Percentiles rank a stretch among this genome's conserved stretches.
Evolutionary conservation across 2,329 filamentous ascomycete species (phyloP).

Genomic region (Stemphylium lycopersici): DNA sequence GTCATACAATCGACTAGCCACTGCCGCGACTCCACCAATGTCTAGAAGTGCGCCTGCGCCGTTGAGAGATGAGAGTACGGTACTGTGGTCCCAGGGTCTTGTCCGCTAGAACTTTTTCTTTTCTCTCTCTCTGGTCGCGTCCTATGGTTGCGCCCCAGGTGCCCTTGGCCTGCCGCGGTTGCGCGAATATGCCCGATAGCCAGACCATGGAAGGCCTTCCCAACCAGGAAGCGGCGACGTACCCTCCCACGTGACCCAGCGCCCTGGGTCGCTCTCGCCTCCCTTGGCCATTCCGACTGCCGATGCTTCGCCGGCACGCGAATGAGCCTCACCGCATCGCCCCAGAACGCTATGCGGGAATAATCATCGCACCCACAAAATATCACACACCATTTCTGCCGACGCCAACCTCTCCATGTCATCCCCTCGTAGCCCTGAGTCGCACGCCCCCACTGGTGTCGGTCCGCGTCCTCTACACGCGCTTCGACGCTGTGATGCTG

Average conservation of each 20-base stretch:
- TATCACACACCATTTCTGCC: slow-evolving; percentile 8
- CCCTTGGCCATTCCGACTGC: slow-evolving; percentile 8
- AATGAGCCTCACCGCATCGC: slow-evolving; percentile 17
- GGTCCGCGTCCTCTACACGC: slow-evolving; percentile 11
- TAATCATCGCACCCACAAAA: slow-evolving; percentile 14
- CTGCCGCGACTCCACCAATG: neutral
- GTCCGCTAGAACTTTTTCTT: neutral
- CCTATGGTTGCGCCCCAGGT: neutral
- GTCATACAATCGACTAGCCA: slow-evolving; percentile 15
- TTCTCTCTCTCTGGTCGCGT: too few species aligned
- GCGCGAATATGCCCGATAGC: slow-evolving; percentile 5
- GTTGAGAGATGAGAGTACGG: slow-evolving; percentile 9
- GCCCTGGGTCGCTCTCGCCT: neutral
- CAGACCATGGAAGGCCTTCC: slow-evolving; percentile 12
- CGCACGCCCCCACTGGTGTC: slow-evolving; percentile 17
- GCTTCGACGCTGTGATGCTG: slow-evolving; percentile 4
- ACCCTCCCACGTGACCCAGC: neutral
- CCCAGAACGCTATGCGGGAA: slow-evolving; percentile 16
- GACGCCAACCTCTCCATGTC: slow-evolving; percentile 14
- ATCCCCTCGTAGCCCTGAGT: slow-evolving; percentile 9
- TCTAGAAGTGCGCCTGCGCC: slow-evolving; percentile 18
- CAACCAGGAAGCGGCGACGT: slow-evolving; percentile 13
- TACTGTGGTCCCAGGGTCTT: slow-evolving; percentile 14
- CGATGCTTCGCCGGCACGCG: slow-evolving; percentile 26
- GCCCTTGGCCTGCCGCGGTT: neutral